These are phyloP conservation scores for Malania oleifera DNA, from an alignment of 164 flowering plant species.

Conservation along the genomic window DNA sequence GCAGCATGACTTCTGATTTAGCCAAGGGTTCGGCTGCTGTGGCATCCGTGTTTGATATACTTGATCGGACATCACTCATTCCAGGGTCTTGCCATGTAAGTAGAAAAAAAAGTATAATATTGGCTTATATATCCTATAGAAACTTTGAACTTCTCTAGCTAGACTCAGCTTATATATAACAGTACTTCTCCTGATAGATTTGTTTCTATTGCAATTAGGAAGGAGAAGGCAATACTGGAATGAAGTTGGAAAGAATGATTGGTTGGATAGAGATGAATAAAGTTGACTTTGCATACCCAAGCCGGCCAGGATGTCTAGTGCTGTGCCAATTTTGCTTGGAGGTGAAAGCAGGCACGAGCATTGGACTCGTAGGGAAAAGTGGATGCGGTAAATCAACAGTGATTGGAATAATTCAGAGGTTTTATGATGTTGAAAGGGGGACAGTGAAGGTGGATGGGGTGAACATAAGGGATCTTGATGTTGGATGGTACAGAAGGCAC, in stretches of 20 bases:
- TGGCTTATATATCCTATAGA: neutral
- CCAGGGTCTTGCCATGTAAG: conserved; percentile 41
- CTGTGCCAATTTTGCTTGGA: conserved; percentile 59
- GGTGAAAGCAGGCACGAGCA: conserved; percentile 66
- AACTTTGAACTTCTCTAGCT: too few relatives aligned
- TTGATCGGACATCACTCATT: conserved; percentile 61
- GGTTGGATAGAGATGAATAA: conserved; percentile 69
- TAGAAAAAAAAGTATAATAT: neutral
- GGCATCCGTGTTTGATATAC: conserved; percentile 71
- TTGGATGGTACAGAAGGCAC: conserved; percentile 65
- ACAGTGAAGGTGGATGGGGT: conserved; percentile 65
- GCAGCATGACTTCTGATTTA: conserved; percentile 95
- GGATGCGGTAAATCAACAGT: conserved; percentile 98
- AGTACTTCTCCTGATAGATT: neutral
- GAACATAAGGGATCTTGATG: conserved; percentile 62
- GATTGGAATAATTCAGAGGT: conserved; percentile 68
- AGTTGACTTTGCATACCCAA: conserved; percentile 78
- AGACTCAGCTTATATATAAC: too few relatives aligned
- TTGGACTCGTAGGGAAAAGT: conserved; percentile 82
- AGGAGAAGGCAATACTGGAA: conserved; percentile 26
- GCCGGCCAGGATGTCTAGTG: conserved; percentile 48
- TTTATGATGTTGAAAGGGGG: conserved; percentile 71
- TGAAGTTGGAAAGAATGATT: conserved; percentile 34
- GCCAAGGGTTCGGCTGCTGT: conserved; percentile 82
- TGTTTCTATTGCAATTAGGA: conserved; percentile 13